These are phyloP conservation scores for Exophiala calicioides DNA, from an alignment of 2,329 filamentous ascomycete species.

Conservation along the genomic window DNA sequence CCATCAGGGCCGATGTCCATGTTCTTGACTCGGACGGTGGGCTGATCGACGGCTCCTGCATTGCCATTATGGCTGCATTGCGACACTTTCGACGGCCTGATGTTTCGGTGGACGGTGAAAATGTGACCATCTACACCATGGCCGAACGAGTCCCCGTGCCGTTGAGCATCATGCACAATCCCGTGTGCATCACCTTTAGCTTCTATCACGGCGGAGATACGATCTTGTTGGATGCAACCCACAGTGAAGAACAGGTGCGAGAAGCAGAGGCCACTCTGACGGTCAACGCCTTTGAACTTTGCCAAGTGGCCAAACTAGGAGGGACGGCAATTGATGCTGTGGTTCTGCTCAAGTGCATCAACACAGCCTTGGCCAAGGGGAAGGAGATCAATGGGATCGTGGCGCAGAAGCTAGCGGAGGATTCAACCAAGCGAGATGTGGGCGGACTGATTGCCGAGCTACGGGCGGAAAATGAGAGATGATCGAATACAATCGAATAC, in stretches of 20 bases:
- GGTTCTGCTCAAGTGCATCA: conserved; percentile 73
- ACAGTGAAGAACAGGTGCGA: conserved; percentile 54
- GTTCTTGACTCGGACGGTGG: conserved; percentile 89
- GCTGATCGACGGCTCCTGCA: conserved; percentile 79
- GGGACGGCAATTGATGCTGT: conserved; percentile 80
- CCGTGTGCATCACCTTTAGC: conserved; percentile 86
- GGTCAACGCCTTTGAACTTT: conserved; percentile 88
- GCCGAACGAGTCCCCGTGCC: conserved; percentile 88
- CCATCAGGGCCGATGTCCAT: conserved; percentile 86
- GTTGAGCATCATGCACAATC: conserved; percentile 86
- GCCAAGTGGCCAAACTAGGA: conserved; percentile 87
- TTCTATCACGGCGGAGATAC: conserved; percentile 63
- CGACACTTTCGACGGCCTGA: conserved; percentile 91
- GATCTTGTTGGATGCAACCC: conserved; percentile 48
- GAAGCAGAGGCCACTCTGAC: conserved; percentile 75
- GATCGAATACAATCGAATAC: conserved; percentile 40
- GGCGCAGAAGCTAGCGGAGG: conserved; percentile 71
- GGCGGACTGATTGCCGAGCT: conserved; percentile 78
- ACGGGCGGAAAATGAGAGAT: conserved; percentile 81
- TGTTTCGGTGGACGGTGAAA: conserved; percentile 79
- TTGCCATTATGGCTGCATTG: conserved; percentile 83
- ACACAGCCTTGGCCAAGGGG: conserved; percentile 72
- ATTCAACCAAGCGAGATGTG: conserved; percentile 74
- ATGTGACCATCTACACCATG: conserved; percentile 78
- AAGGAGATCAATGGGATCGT: conserved; percentile 77